A percentile compares a stretch with the other conserved stretches of the same genome.
Evolutionary conservation across 2,329 filamentous ascomycete species (phyloP).

Genomic region (Immersiporthe knoxdaviesiana): DNA sequence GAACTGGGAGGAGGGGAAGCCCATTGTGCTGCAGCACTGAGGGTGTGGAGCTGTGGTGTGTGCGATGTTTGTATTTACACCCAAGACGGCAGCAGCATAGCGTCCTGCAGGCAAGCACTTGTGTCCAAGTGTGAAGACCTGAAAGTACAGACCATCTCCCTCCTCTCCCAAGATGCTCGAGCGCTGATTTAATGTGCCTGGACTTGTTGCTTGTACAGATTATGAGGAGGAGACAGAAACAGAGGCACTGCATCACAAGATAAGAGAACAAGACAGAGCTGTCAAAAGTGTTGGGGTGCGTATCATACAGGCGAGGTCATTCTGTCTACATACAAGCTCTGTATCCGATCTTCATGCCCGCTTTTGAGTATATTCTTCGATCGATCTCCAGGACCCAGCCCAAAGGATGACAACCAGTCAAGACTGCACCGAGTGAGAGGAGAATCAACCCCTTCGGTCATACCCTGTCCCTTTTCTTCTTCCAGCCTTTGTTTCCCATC

Average conservation of each 20-base stretch:
- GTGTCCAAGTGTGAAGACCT: neutral
- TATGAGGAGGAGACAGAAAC: neutral
- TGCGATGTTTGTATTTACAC: neutral
- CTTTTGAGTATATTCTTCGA: neutral
- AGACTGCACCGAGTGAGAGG: slow-evolving; percentile 14
- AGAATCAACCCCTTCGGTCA: slow-evolving; percentile 29
- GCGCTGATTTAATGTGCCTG: neutral
- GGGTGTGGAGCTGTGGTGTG: neutral
- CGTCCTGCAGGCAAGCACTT: neutral
- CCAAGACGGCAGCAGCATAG: neutral
- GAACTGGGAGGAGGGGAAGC: slow-evolving; percentile 81
- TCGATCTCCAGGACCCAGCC: slow-evolving; percentile 10
- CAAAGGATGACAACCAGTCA: neutral
- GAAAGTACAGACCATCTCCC: neutral
- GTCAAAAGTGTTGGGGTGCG: too few species aligned
- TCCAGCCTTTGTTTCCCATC: neutral
- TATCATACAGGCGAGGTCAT: slow-evolving; percentile 1
- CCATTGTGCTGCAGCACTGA: slow-evolving; percentile 57
- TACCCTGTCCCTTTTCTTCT: slow-evolving; percentile 20
- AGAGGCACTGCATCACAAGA: neutral
- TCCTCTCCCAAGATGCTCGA: neutral
- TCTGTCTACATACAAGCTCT: slow-evolving; percentile 12
- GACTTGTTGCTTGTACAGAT: neutral
- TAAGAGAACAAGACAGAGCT: neutral
- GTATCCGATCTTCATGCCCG: neutral